These are phyloP conservation scores for Chlorella vulgaris DNA, from an alignment of 139 green algal species.

Conservation along the genomic window DNA sequence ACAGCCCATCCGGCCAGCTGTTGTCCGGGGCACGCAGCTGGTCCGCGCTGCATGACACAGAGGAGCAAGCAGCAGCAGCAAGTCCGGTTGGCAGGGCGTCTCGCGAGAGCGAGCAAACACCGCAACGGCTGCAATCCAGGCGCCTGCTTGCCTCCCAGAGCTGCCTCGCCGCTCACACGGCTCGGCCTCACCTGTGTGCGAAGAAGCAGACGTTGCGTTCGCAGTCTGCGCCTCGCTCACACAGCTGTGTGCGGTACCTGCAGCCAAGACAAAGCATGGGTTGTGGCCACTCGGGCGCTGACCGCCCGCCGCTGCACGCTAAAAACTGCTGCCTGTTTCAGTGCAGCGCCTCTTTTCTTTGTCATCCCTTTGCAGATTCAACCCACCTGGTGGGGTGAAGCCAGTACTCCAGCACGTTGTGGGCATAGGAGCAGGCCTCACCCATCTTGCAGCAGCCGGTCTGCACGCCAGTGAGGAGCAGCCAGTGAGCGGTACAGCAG, in stretches of 20 bases:
- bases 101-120: background rate
- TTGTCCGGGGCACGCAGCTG: slow-evolving; percentile 60
- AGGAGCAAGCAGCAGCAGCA: background rate
- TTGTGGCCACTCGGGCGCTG: too few relatives aligned
- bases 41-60: slow-evolving; percentile 45
- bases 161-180: too few relatives aligned
- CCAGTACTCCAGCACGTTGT: slow-evolving; percentile 92
- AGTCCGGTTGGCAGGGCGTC: background rate
- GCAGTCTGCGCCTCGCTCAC: slow-evolving; percentile 80
- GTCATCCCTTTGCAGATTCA: too few relatives aligned
- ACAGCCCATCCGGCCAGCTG: too few relatives aligned
- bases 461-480: slow-evolving; percentile 22
- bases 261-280: background rate
- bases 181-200: slow-evolving; percentile 68
- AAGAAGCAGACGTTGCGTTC: slow-evolving; percentile 88
- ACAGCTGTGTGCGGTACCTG: slow-evolving; percentile 86
- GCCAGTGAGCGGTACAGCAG: too few relatives aligned
- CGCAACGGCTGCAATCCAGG: background rate
- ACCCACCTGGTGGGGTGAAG: slow-evolving; percentile 81
- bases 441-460: slow-evolving; percentile 39
- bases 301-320: too few relatives aligned
- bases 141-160: too few relatives aligned
- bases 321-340: too few relatives aligned
- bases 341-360: too few relatives aligned
- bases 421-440: slow-evolving; percentile 75